Base-by-base conservation (phyloP, 2,329 filamentous ascomycete genomes). In the Ophiocordyceps robertsii region DNA sequence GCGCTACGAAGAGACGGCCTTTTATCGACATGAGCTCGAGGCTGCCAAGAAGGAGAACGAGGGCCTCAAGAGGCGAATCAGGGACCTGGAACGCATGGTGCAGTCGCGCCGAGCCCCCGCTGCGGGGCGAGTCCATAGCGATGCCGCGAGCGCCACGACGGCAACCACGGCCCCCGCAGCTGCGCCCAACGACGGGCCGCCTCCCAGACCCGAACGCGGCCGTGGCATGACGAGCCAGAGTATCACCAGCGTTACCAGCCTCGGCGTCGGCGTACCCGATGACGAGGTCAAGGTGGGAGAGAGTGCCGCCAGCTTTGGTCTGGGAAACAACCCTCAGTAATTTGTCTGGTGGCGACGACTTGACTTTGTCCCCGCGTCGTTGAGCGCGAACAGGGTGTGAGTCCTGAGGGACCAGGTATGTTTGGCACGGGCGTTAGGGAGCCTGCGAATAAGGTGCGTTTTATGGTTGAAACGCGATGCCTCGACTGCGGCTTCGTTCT, bases 41-140 rank as follows among this genome's bases (percentile, higher is more conserved):
- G 61, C 52, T 6, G 73, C 75, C 33, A 81, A 79, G 60, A 66
- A 69, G 38, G 79, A 83, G 59, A 82, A 83, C 46, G 78, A 82
- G 41, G 56, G 59, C 0, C 59, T 83, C 38, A 79, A 77, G 63
- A 65, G 69, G 43, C 68, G 73, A 13, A 72, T 83, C 44, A 68
- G 75, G 38, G 78, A 82, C 37, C 59, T 83, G 11, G 79, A 83
- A 60, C 65, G 68, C 32, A 60, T 67, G 47, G 61, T 80, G 8
- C 63, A 68, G 7, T 69, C 73, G 39, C 59, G 67, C 11, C 61
- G 67, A 30, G 59, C 65, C 32, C 69, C 69, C 49, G 70, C 73
- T 40, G 61, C 62, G 11, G 65, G 65, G 50, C 58, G 65, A 6
- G 58, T 60, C 2, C 55, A 72, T 43, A 75, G 70, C 45, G 72